A percentile compares a stretch with the other conserved stretches of the same genome.
Evolutionary conservation across 1,284 basidiomycete species (phyloP).

Genomic region (Fomitopsis pinicola): DNA sequence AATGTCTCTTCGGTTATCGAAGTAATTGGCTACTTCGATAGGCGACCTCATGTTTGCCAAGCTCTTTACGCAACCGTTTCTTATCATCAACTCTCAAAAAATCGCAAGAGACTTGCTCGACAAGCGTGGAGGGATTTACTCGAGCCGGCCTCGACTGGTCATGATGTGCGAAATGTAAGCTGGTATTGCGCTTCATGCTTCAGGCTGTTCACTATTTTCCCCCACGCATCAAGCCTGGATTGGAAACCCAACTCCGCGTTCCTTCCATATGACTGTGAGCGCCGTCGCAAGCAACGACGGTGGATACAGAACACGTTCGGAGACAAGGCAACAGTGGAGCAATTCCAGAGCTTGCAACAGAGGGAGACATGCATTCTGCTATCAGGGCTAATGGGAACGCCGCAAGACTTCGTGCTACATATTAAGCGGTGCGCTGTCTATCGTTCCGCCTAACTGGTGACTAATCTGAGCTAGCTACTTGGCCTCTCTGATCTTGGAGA

Average conservation of each 20-base stretch:
- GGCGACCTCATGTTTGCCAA: conserved; percentile 3
- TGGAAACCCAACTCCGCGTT: background rate
- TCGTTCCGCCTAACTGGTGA: background rate
- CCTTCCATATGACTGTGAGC: conserved; percentile 11
- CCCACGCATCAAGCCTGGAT: background rate
- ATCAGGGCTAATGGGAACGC: conserved; percentile 9
- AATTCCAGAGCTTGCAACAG: conserved; percentile 13
- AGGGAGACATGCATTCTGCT: conserved; percentile 15
- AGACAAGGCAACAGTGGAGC: conserved; percentile 7
- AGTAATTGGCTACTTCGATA: background rate
- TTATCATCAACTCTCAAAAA: background rate
- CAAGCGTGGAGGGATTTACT: conserved; percentile 2
- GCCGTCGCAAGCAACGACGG: conserved; percentile 19
- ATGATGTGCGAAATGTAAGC: background rate
- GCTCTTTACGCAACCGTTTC: background rate
- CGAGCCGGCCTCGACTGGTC: conserved; percentile 9
- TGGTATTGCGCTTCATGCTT: background rate
- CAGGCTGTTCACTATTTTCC: background rate
- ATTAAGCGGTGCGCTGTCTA: conserved; percentile 13
- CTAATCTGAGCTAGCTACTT: background rate
- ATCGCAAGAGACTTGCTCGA: background rate
- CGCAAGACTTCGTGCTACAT: conserved; percentile 12
- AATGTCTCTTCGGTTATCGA: background rate
- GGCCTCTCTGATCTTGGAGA: background rate
- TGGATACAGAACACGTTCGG: conserved; percentile 21